Percentiles rank a stretch among this genome's conserved stretches.
These are phyloP conservation scores for Rusavskia elegans DNA, from an alignment of 495 filamentous ascomycete species.

Conservation along the genomic window DNA sequence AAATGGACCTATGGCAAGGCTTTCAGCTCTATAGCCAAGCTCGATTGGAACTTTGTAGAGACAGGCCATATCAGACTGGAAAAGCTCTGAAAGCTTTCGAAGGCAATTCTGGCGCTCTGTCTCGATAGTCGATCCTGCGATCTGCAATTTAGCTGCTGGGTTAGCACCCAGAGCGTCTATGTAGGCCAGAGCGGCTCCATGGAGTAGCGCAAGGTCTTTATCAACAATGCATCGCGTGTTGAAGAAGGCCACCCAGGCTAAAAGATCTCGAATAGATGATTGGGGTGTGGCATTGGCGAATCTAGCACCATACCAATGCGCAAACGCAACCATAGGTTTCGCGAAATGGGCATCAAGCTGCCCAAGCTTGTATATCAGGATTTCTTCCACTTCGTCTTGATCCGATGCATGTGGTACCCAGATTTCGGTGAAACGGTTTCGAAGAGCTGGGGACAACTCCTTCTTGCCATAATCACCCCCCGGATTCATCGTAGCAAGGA, in stretches of 20 bases:
- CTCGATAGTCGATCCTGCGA: constrained; percentile 36
- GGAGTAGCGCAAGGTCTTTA: constrained; percentile 43
- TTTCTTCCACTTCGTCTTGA: constrained; percentile 70
- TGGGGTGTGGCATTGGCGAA: constrained; percentile 58
- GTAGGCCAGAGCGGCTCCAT: constrained; percentile 91
- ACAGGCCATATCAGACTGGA: constrained; percentile 40
- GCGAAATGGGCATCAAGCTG: constrained; percentile 32
- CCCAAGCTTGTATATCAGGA: constrained; percentile 59
- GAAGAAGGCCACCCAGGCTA: constrained; percentile 88
- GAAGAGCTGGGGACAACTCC: constrained; percentile 84
- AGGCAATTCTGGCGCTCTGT: constrained; percentile 58
- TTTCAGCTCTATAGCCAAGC: constrained; percentile 28
- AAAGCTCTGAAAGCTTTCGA: constrained; percentile 49
- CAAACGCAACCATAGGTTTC: constrained; percentile 60
- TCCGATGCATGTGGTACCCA: constrained; percentile 82
- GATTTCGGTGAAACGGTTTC: constrained; percentile 96
- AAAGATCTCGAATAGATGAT: constrained; percentile 77
- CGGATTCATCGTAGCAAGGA: constrained; percentile 97
- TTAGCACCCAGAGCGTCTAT: constrained; percentile 91
- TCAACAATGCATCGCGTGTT: constrained; percentile 43
- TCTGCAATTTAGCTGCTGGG: constrained; percentile 66
- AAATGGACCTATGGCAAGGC: constrained; percentile 58
- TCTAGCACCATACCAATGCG: constrained; percentile 74
- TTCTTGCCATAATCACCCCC: constrained; percentile 96
- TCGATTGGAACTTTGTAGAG: constrained; percentile 43